Evolutionary conservation across 1,139 yeast genomes (phyloP).

Genomic region (Meyerozyma smithsonii): DNA sequence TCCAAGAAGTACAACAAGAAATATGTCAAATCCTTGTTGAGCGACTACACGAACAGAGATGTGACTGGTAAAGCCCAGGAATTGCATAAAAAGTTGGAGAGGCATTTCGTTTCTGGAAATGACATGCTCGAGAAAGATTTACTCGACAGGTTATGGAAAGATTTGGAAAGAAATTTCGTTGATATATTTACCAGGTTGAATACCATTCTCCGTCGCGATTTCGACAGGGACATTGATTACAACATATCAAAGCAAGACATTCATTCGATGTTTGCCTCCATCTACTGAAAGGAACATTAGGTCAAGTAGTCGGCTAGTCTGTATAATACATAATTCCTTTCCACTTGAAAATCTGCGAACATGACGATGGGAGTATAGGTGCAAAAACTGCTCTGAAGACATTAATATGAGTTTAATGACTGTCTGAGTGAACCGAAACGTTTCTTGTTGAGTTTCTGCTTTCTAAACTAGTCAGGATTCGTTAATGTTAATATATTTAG

Average conservation of each 20-base stretch:
- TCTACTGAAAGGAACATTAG: constrained; percentile 5
- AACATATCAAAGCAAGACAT: constrained; percentile 32
- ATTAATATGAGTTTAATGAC: too few relatives aligned
- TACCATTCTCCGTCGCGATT: constrained; percentile 30
- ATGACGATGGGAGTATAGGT: too few relatives aligned
- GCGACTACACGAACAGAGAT: constrained; percentile 55
- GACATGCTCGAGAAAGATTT: constrained; percentile 45
- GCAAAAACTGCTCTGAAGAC: too few relatives aligned
- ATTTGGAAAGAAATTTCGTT: constrained; percentile 33
- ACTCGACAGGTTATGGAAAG: constrained; percentile 40
- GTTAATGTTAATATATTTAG: too few relatives aligned
- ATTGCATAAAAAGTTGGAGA: constrained; percentile 52
- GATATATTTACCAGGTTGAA: constrained; percentile 36
- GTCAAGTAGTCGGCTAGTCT: too few relatives aligned
- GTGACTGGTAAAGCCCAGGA: constrained; percentile 52
- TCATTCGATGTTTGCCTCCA: constrained; percentile 18
- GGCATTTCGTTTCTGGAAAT: constrained; percentile 48
- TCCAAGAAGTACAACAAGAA: constrained; percentile 63
- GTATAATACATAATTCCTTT: too few relatives aligned
- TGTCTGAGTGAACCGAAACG: too few relatives aligned
- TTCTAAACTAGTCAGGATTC: too few relatives aligned
- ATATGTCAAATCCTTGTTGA: constrained; percentile 52
- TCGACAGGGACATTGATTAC: constrained; percentile 39
- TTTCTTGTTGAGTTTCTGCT: too few relatives aligned
- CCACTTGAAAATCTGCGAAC: too few relatives aligned